A percentile compares a stretch with the other conserved stretches of the same genome.
Evolutionary conservation across 2,329 filamentous ascomycete species (phyloP).

Genomic region (Stachybotrys echinatus): DNA sequence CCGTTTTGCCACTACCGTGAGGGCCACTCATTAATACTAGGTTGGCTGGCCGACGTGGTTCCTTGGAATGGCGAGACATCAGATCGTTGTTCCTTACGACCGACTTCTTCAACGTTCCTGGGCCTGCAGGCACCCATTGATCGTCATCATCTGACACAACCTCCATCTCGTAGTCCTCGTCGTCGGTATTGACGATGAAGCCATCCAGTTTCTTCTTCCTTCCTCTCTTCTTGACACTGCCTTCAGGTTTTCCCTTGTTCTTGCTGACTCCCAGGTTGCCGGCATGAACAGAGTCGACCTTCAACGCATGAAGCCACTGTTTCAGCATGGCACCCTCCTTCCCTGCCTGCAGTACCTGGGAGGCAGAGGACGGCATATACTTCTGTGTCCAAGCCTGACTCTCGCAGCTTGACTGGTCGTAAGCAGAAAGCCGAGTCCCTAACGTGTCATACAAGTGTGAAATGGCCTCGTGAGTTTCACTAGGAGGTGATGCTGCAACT

Average conservation of each 20-base stretch:
- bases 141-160: conserved; percentile 60
- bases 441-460: conserved; percentile 55
- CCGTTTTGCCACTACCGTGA: conserved; percentile 87
- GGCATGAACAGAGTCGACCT: conserved; percentile 70
- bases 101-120: conserved; percentile 41
- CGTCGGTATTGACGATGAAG: conserved; percentile 75
- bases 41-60: conserved; percentile 56
- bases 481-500: conserved; percentile 12
- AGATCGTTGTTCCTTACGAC: conserved; percentile 42
- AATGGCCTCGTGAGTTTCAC: conserved; percentile 51
- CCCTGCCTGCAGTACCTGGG: conserved; percentile 70
- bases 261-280: conserved; percentile 35
- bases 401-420: conserved; percentile 75
- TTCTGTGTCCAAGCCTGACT: conserved; percentile 72
- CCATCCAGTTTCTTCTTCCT: conserved; percentile 72
- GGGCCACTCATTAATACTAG: conserved; percentile 85
- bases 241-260: conserved; percentile 20
- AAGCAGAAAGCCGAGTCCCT: conserved; percentile 62
- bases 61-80: conserved; percentile 29
- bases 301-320: conserved; percentile 75
- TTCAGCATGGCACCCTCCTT: conserved; percentile 65
- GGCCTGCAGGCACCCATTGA: conserved; percentile 33
- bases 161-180: conserved; percentile 65
- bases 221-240: conserved; percentile 49
- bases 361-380: conserved; percentile 66